Conservation (phyloP, 140 eudicot species). For the Cichorium intybus region DNA sequence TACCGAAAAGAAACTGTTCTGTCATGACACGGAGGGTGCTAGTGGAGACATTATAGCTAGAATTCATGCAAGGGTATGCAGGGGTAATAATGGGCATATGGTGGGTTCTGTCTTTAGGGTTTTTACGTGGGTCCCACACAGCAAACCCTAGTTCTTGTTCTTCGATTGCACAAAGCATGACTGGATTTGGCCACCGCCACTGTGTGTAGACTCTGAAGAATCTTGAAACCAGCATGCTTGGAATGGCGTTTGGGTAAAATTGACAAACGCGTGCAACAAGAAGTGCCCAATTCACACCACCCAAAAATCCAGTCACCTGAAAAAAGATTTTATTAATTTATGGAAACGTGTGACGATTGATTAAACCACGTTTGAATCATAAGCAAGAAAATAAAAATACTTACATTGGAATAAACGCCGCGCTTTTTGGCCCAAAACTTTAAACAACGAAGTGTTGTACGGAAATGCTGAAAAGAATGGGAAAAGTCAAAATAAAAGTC, state of each 20-base stretch:
- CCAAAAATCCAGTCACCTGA: conserved; percentile 94
- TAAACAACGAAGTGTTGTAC: conserved; percentile 77
- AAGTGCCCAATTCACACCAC: conserved; percentile 97
- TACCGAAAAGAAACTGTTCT: conserved; percentile 76
- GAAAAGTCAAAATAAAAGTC: background rate
- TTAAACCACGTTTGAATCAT: too few species aligned
- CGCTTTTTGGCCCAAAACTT: conserved; percentile 94
- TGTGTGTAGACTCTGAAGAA: conserved; percentile 83
- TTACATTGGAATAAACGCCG: conserved; percentile 92
- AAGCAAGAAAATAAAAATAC: conserved; percentile 8
- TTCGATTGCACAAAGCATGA: conserved; percentile 80
- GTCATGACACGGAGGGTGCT: conserved; percentile 91
- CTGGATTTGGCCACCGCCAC: conserved; percentile 99
- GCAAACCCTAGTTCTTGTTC: conserved; percentile 83
- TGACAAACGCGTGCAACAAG: conserved; percentile 87
- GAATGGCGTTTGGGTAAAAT: conserved; percentile 81
- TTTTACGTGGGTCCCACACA: conserved; percentile 85
- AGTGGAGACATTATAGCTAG: conserved; percentile 86
- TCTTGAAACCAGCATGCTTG: conserved; percentile 87
- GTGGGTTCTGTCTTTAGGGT: conserved; percentile 78
- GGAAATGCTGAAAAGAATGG: conserved; percentile 53
- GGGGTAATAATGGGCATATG: conserved; percentile 95
- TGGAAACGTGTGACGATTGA: too few species aligned
- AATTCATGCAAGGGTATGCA: conserved; percentile 97
- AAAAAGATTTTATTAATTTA: too few species aligned